phyloP scores from a whole-genome alignment of 192 early-diverging fungal genomes.

The Backusella tuberculispora region DNA sequence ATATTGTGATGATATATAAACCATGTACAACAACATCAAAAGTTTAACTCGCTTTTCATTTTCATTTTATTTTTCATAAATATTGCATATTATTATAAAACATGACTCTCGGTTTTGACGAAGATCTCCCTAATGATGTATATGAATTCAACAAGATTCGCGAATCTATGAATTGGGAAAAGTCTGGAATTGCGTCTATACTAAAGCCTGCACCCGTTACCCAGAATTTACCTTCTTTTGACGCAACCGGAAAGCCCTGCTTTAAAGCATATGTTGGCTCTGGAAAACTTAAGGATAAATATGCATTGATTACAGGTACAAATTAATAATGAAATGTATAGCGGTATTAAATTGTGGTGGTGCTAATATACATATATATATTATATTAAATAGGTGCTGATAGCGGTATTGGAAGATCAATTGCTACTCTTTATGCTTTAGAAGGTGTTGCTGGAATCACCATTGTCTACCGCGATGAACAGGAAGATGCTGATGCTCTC shows the following conservation, averaged over 20 bases:
- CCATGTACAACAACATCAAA: not conserved
- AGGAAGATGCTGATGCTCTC: constrained; percentile 56
- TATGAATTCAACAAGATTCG: constrained; percentile 43
- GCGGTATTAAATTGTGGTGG: not conserved
- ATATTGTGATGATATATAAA: constrained; percentile 1
- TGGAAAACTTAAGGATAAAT: constrained; percentile 51
- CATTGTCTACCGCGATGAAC: constrained; percentile 55
- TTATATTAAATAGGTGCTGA: constrained; percentile 37
- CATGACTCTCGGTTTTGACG: constrained; percentile 45
- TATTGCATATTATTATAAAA: constrained; percentile 10
- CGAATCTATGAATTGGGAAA: constrained; percentile 36
- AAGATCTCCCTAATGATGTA: constrained; percentile 41
- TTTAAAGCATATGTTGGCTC: constrained; percentile 48
- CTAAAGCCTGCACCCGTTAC: constrained; percentile 47
- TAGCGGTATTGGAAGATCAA: constrained; percentile 56
- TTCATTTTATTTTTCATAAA: constrained; percentile 13
- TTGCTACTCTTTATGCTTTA: constrained; percentile 54
- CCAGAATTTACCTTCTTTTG: constrained; percentile 47
- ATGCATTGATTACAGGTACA: constrained; percentile 51
- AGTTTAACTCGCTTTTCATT: not conserved
- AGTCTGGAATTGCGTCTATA: constrained; percentile 37
- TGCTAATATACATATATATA: not conserved
- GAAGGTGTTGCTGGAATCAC: constrained; percentile 54
- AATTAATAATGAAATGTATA: not conserved
- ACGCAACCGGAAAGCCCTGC: constrained; percentile 34